Conservation (phyloP, 345 rosid species). For the Laguncularia racemosa region DNA sequence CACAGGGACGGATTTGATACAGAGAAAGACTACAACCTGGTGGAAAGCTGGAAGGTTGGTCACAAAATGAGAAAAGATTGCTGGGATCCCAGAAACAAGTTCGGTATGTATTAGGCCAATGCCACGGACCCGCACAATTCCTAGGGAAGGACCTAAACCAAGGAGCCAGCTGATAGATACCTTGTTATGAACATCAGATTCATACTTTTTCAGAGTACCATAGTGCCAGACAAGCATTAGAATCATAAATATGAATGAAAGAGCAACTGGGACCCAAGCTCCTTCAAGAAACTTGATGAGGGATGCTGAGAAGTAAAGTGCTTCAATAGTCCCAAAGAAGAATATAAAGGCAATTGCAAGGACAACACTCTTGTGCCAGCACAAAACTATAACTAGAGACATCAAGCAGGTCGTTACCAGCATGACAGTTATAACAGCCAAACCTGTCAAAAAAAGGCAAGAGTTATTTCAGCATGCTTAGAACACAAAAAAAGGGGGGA, state of each 20-base stretch:
- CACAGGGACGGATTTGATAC: slow-evolving; percentile 88
- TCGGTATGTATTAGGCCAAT: slow-evolving; percentile 91
- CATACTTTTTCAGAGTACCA: slow-evolving; percentile 78
- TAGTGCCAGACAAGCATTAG: slow-evolving; percentile 92
- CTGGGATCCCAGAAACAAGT: slow-evolving; percentile 91
- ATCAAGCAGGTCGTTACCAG: slow-evolving; percentile 89
- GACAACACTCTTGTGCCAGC: slow-evolving; percentile 75
- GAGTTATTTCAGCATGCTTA: not conserved
- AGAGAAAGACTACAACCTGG: slow-evolving; percentile 87
- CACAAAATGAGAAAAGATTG: slow-evolving; percentile 93
- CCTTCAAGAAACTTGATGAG: slow-evolving; percentile 94
- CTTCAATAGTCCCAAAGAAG: slow-evolving; percentile 82
- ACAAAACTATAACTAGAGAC: slow-evolving; percentile 81
- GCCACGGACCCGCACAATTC: slow-evolving; percentile 80
- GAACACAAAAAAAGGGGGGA: not conserved
- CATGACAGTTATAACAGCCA: slow-evolving; percentile 97
- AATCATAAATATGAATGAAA: slow-evolving; percentile 60
- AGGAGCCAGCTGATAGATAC: slow-evolving; percentile 92
- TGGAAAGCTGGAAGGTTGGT: slow-evolving; percentile 99
- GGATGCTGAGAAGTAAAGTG: slow-evolving; percentile 95
- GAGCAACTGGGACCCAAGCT: slow-evolving; percentile 92
- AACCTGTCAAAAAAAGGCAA: slow-evolving; percentile 43
- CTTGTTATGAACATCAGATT: slow-evolving; percentile 88
- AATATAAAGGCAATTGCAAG: slow-evolving; percentile 60
- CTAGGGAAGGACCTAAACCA: slow-evolving; percentile 67